Base-by-base conservation (phyloP, 176 grass and related monocot species). In the Avena sativa region DNA sequence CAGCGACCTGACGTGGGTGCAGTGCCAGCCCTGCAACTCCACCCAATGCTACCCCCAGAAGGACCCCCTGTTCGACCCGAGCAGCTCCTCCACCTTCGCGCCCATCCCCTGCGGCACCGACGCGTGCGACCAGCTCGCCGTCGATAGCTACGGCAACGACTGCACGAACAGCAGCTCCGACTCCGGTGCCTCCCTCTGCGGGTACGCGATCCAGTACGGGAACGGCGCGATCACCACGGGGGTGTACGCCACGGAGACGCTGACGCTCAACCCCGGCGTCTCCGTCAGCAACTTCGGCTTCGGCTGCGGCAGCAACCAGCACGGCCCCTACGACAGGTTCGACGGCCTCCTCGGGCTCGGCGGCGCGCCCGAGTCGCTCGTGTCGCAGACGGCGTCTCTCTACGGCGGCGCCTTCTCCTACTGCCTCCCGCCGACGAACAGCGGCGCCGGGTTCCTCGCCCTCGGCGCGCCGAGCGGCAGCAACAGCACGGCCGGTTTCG, bases 1-100 rank as follows among this genome's bases (percentile, higher is more conserved):
- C 74, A 93, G 93, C 82, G 93, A 92, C 47, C 60, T 98, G 67
- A 84, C 93, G 17, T 98, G 95, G 95, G 79, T 98, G 53, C 95
- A 89, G 59, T 98, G 95, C 86, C 48, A 30, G 49, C 91, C 95
- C 11, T 95, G 93, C 83, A 55, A 51, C 79, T 3, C 84, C 53
- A 12, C 15, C 2, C 1, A 60, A 8, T 90, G 89, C 64, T 90
- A 86, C 79, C 40, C 63, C 1, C 79, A 90, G 89, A 90, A 83
- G 63, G 70, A 89, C 60, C 83, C 78, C 9, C 1, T 89, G 3
- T 89, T 81, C 6, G 60, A 89, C 10, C 82, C 88, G 1, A 76
- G 6, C 50, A 5, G 0, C 2, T 89, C 83, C 3, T 85, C 83
- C 19, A 68, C 83, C 0, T 89, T 86, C 19, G 17, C 67, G 0